These are phyloP conservation scores for Gomphus sp. DNA, from an alignment of 1,284 basidiomycete genomes.

Conservation along the genomic window DNA sequence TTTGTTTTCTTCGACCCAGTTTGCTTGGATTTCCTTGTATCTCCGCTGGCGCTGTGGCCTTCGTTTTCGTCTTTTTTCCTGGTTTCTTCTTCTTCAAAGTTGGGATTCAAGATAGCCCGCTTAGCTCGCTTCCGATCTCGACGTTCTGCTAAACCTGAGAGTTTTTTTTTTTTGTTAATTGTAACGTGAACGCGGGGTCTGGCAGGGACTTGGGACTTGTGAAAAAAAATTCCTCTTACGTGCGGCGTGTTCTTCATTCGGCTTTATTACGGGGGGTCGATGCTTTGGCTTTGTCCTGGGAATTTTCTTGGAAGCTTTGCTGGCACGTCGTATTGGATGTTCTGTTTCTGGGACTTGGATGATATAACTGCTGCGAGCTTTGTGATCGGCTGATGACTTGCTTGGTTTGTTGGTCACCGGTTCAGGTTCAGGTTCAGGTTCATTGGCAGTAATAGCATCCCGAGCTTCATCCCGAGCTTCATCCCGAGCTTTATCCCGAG, in stretches of 20 bases:
- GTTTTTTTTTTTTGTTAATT: no score
- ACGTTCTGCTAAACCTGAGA: conserved; percentile 43
- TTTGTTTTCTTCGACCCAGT: conserved; percentile 21
- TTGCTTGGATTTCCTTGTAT: not conserved
- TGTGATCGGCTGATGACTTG: not conserved
- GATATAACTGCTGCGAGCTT: not conserved
- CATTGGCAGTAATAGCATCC: not conserved
- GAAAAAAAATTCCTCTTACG: conserved; percentile 16
- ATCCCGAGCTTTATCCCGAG: no score
- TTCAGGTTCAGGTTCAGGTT: no score
- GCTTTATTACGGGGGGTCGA: conserved; percentile 9
- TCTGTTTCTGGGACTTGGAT: not conserved
- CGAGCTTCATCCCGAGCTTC: not conserved
- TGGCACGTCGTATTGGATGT: not conserved
- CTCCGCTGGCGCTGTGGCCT: not conserved
- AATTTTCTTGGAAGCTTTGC: not conserved
- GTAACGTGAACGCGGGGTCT: no score
- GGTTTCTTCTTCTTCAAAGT: not conserved
- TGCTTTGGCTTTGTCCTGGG: not conserved
- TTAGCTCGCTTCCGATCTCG: conserved; percentile 46
- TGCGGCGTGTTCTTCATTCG: conserved; percentile 20
- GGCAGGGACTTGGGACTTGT: no score
- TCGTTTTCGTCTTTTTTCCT: not conserved
- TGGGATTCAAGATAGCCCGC: conserved; percentile 38
- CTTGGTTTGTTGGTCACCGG: not conserved